Evolutionary conservation across 768 basidiomycete genomes (phyloP), one percentile per base, ranked within the genome.

Genomic region (Pulveroboletus sp.): DNA sequence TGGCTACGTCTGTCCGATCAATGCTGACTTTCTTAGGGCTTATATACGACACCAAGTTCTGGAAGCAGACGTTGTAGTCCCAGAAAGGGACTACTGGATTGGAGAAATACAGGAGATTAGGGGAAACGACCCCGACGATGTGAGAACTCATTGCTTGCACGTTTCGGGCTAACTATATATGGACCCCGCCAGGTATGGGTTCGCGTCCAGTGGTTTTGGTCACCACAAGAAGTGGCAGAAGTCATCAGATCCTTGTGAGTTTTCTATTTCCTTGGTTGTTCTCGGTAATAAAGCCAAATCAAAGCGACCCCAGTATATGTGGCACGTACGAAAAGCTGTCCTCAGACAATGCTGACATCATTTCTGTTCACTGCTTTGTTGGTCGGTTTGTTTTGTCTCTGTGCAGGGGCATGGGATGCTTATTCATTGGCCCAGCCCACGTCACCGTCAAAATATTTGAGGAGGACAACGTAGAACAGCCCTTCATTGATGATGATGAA

Each of bases 201-300:
- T 0, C 61, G 54, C 10, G 72, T 84, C 0, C 72, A 77, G 41
- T 85, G 82, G 82, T 82, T 67, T 41, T 85, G 79, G 63, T 71
- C 75, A 2, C 70, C 73, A 0, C 42, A 64, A n/a, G 82, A 85
- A 30, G 74, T 78, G 0, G 65, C 67, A 0, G 54, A 54, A 2
- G 64, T 73, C 0, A 58, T 78, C 26, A 75, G 76, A 26, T 74
- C 76, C 2, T 80, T 82, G 80, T 81, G 47, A 48, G 78, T 68
- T 5, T n/a, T 12, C 2, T 8, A 5, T 24, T 9, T 43, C 2
- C 17, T 32, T 5, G 2, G 3, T 13, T 0, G 6, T 27, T 27
- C 11, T 29, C 24, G 16, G 17, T 29, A 17, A 20, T 47, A 13
- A 45, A 32, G 6, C 30, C n/a, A 29, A 40, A 11, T 24, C 39